Base-by-base conservation (phyloP, 495 filamentous ascomycete genomes). In the Amphirosellinia nigrospora region DNA sequence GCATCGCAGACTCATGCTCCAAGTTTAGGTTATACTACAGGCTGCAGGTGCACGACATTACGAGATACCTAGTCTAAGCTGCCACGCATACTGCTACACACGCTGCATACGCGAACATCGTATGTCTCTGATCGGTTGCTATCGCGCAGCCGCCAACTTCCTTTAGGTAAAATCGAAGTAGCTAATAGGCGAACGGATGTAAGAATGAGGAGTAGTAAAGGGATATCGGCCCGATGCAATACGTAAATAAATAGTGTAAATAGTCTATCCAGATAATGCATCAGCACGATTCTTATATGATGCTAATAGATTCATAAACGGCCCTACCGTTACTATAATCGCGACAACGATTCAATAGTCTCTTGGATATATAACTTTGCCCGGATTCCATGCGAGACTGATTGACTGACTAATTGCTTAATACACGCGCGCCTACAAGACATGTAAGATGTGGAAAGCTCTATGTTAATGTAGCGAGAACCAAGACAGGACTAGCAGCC, bases 151-250 rank as follows among this genome's bases (percentile, higher is more conserved):
- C 26, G 16, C 28, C 9, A 50, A 23, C 28, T 15, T 36, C 36
- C 16, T 26, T 23, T 32, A 26, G 61, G 61, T 36, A 50, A 34
- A 38, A 41, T 16, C 9, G 36, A 61, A 28, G 36, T 41, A 6
- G 30, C 39, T 41, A n/a, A 26, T 61, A n/a, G 43, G 16, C 16
- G 28, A 64, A 36, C 28, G n/a, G 41, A 13, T 21, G 15, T 34
- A 23, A 26, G 43, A 26, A 13, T 64, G 61, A 64, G 61, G 43
- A 64, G 43, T 36, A 48, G 23, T 0, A 48, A 64, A 64, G 28
- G n/a, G 11, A 50, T 8, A 36, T 50, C 61, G 61, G 61, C 16
- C 61, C 61, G 61, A 50, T 64, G 28, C 61, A 28, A 1, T 19
- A 21, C 30, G 13, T 36, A 36, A 46, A 6, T 36, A 36, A 46